Evolutionary conservation across 805 yeast species (phyloP), one percentile per base, ranked within the genome.

Genomic region (Deakozyma indianensis): DNA sequence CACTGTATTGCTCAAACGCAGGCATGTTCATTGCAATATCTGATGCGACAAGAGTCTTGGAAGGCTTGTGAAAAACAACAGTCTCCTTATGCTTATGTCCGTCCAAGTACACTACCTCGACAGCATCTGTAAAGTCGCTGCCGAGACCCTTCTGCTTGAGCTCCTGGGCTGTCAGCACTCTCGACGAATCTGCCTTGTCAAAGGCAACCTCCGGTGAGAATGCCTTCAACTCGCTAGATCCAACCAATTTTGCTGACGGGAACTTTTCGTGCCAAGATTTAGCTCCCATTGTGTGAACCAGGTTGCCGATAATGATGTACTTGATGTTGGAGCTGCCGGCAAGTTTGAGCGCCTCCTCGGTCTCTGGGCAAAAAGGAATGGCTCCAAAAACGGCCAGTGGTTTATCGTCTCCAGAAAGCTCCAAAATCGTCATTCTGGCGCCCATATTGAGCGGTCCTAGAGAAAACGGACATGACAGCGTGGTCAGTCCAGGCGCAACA

Each of bases 281-380:
- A 9, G 78, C 74, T 2, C 80, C 83, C 74, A 80, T 61, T 1
- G 81, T 75, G 55, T 80, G 87, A 50, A 76, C 82, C 25, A 51
- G 54, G 53, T 80, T 25, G 7, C 14, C 14, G 14, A 14, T 25
- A 25, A 25, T 25, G 14, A 25, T 7, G 14, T 25, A 25, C 14
- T 25, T 25, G 28, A 25, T 14, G 14, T 25, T 25, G 28, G 14
- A 9, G 28, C 14, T 9, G 14, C 83, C 1, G 86, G 85, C 43
- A 9, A 24, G 32, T 4, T 40, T 24, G 23, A 54, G 45, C 22
- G 53, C 42, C n/a, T 40, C 28, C 24, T 54, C 43, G 24, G 49
- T 40, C 44, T 54, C 57, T 9, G 42, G 43, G 9, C 54, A 56
- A 21, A 22, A 54, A 1, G 58, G 58, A n/a, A 47, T 45, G 3